Evolutionary conservation across 805 yeast species (phyloP), one percentile per base, ranked within the genome.

Genomic region (Lipomyces kockii): DNA sequence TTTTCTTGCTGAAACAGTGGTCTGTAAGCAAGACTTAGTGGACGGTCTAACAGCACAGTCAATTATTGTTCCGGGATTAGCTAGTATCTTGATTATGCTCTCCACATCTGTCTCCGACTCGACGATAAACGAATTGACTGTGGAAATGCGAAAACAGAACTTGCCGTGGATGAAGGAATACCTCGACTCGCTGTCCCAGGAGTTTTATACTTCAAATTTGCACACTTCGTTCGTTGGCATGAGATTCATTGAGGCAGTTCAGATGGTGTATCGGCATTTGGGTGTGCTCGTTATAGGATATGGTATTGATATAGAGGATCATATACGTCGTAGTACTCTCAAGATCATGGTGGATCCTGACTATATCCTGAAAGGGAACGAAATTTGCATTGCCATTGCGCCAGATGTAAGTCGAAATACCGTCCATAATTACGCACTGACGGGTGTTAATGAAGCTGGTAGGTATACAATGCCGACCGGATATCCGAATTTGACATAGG

Each of bases 151-250:
- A 22, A 32, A 39, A 3, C 43, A 43, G 32, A 35, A 58, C 4
- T 35, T 57, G 61, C 61, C 64, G n/a, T 65, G 64, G 64, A 58
- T 65, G 62, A 25, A 17, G 37, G 67, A 64, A 25, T 64, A 64
- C 29, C 55, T 64, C 17, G 43, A 43, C 7, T 57, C 64, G 0
- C 49, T 61, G 5, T 53, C 58, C 2, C 64, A 61, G 51, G 67
- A 64, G 52, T 56, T 61, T 27, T 64, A 64, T 43, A 56, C 62
- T 11, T 56, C 67, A 29, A 58, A 49, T 51, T 61, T 64, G 32
- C 64, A 60, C 29, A 0, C 25, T 2, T 61, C 64, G 9, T 61
- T 64, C 34, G 20, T 51, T 32, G 67, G 67, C 17, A n/a, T 60
- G 25, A 55, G 29, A 20, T 64, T 64, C 53, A 61, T 61, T 29